Base-by-base conservation (phyloP, 2,329 filamentous ascomycete species). In the Xylariaceae sp. region DNA sequence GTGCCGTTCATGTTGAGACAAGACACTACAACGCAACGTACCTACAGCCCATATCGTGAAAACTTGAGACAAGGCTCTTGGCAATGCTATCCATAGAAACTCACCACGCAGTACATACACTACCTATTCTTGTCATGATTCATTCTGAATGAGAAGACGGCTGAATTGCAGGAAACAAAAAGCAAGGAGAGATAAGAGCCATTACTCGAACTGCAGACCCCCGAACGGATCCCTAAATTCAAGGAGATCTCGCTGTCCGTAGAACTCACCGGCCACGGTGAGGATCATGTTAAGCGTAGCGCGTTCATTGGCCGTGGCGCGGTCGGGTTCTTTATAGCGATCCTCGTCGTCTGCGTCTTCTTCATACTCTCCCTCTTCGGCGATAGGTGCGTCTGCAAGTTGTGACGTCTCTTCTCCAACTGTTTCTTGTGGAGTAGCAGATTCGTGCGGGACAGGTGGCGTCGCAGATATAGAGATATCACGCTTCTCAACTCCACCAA, bases 231-330 rank as follows among this genome's bases (percentile, higher is more conserved):
- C 83, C 59, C 91, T 83, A 62, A 87, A 89, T 67, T 89, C 85
- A 53, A 97, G 80, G 63, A 97, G 75, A 73, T 97, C 93, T 64
- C 88, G 82, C 75, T 97, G 93, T 1, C 93, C 92, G 74, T 92
- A 97, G 65, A 89, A 85, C 74, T 96, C 92, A 67, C 91, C 92
- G 52, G 89, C 87, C 42, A 97, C 82, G 0, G 90, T 94, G 66
- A 97, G 78, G 56, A 97, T 90, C 90, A 96, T 96, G 74, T 95
- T 92, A 39, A 97, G 79, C 47, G 91, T 92, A n/a, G 86, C 88
- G 34, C 83, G 79, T 77, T 79, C 80, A 71, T 81, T 84, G 67
- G 77, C 73, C 45, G 74, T 75, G 45, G 72, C 71, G n/a, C 77
- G 72, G 57, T 62, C 59, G 4, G 57, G 49, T 23, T 55, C 58